These are phyloP conservation scores for Oxyria digyna DNA, from an alignment of 148 eudicot species.

Conservation along the genomic window DNA sequence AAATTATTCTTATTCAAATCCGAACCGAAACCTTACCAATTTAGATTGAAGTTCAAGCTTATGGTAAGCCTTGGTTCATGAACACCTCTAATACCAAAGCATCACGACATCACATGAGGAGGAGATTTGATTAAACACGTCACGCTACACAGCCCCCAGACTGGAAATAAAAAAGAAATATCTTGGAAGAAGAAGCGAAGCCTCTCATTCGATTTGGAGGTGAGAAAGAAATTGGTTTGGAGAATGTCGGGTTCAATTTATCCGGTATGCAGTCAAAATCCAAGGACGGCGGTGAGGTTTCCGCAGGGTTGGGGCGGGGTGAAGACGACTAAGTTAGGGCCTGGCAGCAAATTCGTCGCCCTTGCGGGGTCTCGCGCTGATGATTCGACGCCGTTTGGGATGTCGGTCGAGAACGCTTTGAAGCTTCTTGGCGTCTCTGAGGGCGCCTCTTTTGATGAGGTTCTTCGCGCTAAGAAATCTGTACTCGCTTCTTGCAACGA, in stretches of 20 bases:
- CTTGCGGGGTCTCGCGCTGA: slow-evolving; percentile 60
- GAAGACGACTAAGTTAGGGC: slow-evolving; percentile 13
- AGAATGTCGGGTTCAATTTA: slow-evolving; percentile 48
- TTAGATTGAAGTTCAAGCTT: too few relatives aligned
- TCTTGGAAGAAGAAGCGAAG: not conserved
- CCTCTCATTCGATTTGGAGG: not conserved
- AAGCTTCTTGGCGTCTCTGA: slow-evolving; percentile 74
- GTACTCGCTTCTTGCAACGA: slow-evolving; percentile 50
- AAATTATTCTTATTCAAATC: too few relatives aligned
- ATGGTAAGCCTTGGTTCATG: too few relatives aligned
- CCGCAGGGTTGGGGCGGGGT: slow-evolving; percentile 6
- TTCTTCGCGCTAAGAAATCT: slow-evolving; percentile 72
- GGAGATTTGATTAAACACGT: too few relatives aligned
- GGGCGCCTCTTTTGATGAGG: slow-evolving; percentile 78
- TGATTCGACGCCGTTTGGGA: slow-evolving; percentile 67
- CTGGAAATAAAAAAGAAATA: too few relatives aligned
- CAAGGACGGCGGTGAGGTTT: slow-evolving; percentile 12
- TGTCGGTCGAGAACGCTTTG: slow-evolving; percentile 80
- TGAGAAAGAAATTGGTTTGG: not conserved
- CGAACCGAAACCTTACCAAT: too few relatives aligned
- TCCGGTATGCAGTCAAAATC: slow-evolving; percentile 18
- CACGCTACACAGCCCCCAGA: too few relatives aligned
- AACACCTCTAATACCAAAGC: too few relatives aligned
- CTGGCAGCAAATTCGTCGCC: slow-evolving; percentile 19
- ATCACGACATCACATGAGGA: too few relatives aligned